Evolutionary conservation across 23 red algal species (phyloP), one percentile per base, ranked within the genome.

Genomic region (Cyanidiococcus yangmingshanensis): DNA sequence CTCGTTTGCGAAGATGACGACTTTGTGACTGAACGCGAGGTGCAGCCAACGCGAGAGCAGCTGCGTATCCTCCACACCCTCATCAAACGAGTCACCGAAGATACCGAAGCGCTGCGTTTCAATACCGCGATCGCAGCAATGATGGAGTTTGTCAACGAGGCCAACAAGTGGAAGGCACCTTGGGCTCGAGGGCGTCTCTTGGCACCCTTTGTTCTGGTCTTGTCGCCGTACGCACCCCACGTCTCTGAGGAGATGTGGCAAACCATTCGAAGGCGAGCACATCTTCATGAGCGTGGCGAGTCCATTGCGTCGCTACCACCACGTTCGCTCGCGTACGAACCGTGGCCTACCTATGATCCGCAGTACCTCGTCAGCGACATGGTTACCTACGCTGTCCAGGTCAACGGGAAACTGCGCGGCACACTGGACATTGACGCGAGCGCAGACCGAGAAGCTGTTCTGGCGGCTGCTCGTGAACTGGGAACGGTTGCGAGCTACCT

Each of bases 51-150:
- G 37, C 54, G 45, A 1, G 94, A 89, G 18, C 94, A 98, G 76
- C 85, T 63, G 25, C 85, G 86, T 57, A 59, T 77, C 40, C 75
- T 91, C 74, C 94, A 98, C 58, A 79, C 81, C 38, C 88, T 83
- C 32, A 91, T 98, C 76, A 82, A 87, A 50, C 68, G 63, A 36
- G 88, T 98, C 31, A 91, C 79, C 1, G 86, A 91, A 0, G 88
- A 92, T 59, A 88, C 85, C 1, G 94, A 91, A 54, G 88, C 50
- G 32, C 40, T 98, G 58, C 85, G 89, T 29, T 98, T 98, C 82
- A 98, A 98, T 77, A 98, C 94, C 32, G 94, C 94, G 1, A 89
- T 98, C 82, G 82, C 94, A 2, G 85, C 77, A 17, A 80, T 98
- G 94, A 98, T 91, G 84, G 88, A 98, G 67, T 98, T 78, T 76